These are phyloP conservation scores for Kwoniella sp. DNA, from an alignment of 768 basidiomycete species.

Conservation along the genomic window DNA sequence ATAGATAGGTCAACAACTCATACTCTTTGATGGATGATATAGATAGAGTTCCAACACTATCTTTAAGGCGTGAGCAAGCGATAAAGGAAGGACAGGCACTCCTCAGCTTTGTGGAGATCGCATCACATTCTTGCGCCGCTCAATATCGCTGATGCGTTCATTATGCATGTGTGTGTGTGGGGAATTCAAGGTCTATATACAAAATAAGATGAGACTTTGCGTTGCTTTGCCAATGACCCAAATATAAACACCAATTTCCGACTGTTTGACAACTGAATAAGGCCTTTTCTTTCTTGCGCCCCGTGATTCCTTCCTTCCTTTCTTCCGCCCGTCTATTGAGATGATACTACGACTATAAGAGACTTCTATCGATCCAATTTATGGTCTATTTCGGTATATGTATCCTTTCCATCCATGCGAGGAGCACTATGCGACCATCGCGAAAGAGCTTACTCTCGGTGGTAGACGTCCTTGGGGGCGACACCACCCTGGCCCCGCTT, in stretches of 20 bases:
- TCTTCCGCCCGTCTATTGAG: neutral
- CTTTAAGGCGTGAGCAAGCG: no score
- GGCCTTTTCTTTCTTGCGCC: neutral
- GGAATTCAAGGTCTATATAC: constrained; percentile 11
- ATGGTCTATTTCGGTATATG: neutral
- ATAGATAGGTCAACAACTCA: no score
- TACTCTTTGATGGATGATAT: no score
- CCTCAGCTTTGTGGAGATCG: no score
- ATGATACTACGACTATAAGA: neutral
- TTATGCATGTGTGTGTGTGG: constrained; percentile 8
- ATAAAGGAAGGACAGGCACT: no score
- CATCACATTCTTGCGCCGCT: no score
- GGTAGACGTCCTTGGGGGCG: constrained; percentile 74
- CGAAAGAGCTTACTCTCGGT: constrained; percentile 37
- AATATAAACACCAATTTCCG: constrained; percentile 6
- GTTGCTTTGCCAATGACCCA: neutral
- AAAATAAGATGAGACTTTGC: neutral
- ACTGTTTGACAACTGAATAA: constrained; percentile 4
- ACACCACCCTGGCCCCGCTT: constrained; percentile 82
- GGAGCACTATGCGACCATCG: neutral
- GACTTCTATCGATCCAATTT: neutral
- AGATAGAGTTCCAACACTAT: no score
- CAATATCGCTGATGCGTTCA: neutral
- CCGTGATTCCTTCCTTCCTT: neutral
- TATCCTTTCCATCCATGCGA: neutral